A percentile compares a stretch with the other conserved stretches of the same genome.
Evolutionary conservation across 1,284 basidiomycete species (phyloP).

Genomic region (Heterobasidion annosum): DNA sequence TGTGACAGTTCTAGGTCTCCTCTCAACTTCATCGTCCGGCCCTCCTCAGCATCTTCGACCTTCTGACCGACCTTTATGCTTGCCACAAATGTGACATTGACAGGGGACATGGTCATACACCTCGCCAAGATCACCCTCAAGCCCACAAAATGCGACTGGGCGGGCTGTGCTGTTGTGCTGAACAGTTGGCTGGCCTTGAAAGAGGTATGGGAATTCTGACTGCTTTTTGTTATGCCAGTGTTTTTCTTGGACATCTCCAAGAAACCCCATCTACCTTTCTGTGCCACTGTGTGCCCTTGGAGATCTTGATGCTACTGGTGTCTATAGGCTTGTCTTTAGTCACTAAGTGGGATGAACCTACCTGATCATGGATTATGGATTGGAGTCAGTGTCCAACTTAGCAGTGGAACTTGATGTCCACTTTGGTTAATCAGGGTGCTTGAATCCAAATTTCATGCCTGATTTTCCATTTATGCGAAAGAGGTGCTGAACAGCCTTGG

Average conservation of each 20-base stretch:
- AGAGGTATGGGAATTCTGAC: neutral
- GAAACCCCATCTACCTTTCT: no score
- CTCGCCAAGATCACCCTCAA: neutral
- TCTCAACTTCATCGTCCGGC: neutral
- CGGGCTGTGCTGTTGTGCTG: neutral
- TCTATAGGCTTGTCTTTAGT: no score
- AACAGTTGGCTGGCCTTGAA: neutral
- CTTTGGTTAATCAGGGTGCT: neutral
- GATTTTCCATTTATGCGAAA: no score
- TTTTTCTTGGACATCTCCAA: no score
- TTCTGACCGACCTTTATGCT: neutral
- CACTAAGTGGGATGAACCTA: no score
- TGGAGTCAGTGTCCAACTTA: no score
- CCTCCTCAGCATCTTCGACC: neutral
- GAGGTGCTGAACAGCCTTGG: no score
- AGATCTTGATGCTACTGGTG: no score
- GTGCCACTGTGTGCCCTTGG: no score
- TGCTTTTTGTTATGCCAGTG: no score
- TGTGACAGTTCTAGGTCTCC: neutral
- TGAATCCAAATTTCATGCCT: neutral
- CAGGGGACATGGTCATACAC: neutral
- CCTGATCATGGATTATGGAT: no score
- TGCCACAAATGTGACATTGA: neutral
- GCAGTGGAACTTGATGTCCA: neutral
- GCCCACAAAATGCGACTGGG: neutral